These are phyloP conservation scores for Bipolaris oryzae DNA, from an alignment of 2,329 filamentous ascomycete genomes.

Conservation along the genomic window DNA sequence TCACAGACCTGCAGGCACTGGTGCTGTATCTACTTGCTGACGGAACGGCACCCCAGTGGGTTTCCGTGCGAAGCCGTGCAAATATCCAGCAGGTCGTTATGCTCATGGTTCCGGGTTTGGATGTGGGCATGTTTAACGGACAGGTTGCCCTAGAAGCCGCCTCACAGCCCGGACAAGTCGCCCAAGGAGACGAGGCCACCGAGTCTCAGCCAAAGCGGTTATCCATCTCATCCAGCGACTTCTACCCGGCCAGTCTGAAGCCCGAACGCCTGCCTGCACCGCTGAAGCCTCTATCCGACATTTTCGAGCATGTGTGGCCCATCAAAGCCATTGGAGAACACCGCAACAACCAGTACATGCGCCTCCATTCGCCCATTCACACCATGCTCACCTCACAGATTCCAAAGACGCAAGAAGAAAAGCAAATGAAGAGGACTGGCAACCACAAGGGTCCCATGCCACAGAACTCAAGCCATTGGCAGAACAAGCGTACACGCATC, in stretches of 20 bases:
- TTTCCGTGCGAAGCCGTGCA: conserved; percentile 62
- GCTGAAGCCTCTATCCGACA: conserved; percentile 70
- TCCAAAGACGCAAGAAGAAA: conserved; percentile 72
- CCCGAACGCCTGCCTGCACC: conserved; percentile 49
- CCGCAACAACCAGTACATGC: conserved; percentile 63
- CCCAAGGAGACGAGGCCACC: conserved; percentile 14
- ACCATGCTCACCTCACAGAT: conserved; percentile 79
- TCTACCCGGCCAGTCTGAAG: conserved; percentile 55
- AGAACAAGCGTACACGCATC: conserved; percentile 78
- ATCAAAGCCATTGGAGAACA: conserved; percentile 87
- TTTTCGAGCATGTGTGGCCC: conserved; percentile 90
- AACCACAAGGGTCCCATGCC: conserved; percentile 59
- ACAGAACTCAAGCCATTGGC: conserved; percentile 69
- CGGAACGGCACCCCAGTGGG: conserved; percentile 65
- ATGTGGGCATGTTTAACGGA: conserved; percentile 85
- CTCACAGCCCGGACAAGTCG: conserved; percentile 1
- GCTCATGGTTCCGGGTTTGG: conserved; percentile 89
- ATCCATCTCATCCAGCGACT: conserved; percentile 55
- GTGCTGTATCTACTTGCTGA: conserved; percentile 67
- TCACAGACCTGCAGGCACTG: conserved; percentile 64
- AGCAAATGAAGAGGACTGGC: conserved; percentile 57
- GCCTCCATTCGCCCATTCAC: conserved; percentile 84
- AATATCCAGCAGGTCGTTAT: conserved; percentile 76
- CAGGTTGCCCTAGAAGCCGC: conserved; percentile 34
- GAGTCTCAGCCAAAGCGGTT: conserved; percentile 34